Percentiles rank a stretch among this genome's conserved stretches.
Evolutionary conservation across 2,329 filamentous ascomycete genomes (phyloP).

Genomic region (Colletotrichum plurivorum): DNA sequence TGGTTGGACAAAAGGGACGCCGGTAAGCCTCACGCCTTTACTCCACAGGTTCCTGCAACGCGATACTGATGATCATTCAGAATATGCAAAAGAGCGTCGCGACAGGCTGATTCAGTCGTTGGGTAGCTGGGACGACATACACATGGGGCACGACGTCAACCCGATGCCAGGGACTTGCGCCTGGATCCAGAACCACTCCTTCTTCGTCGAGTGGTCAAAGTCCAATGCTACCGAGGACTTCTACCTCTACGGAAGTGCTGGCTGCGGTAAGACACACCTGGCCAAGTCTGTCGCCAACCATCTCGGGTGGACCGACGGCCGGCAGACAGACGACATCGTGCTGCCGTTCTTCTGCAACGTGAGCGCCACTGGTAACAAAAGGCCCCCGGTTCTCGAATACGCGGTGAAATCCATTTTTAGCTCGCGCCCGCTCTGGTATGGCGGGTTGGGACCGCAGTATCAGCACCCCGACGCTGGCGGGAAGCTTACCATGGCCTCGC

Average conservation of each 20-base stretch:
- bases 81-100: neutral
- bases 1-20: constrained; percentile 20
- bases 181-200: constrained; percentile 39
- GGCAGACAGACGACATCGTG: constrained; percentile 32
- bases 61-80: neutral
- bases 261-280: constrained; percentile 44
- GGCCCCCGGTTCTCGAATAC: constrained; percentile 42
- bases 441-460: constrained; percentile 34
- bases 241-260: constrained; percentile 38
- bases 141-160: constrained; percentile 27
- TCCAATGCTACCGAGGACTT: constrained; percentile 34
- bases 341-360: constrained; percentile 43
- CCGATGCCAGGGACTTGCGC: constrained; percentile 40
- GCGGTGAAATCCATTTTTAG: constrained; percentile 42
- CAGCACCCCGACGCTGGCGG: constrained; percentile 10
- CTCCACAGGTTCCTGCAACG: neutral
- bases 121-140: constrained; percentile 19
- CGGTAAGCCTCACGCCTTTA: neutral
- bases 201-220: constrained; percentile 41
- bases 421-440: constrained; percentile 39
- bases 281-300: constrained; percentile 42
- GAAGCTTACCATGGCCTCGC: constrained; percentile 25
- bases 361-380: constrained; percentile 15
- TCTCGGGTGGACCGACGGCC: constrained; percentile 27
- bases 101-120: constrained; percentile 9